Base-by-base conservation (phyloP, 2,329 filamentous ascomycete genomes). In the Aspergillus tamarii region DNA sequence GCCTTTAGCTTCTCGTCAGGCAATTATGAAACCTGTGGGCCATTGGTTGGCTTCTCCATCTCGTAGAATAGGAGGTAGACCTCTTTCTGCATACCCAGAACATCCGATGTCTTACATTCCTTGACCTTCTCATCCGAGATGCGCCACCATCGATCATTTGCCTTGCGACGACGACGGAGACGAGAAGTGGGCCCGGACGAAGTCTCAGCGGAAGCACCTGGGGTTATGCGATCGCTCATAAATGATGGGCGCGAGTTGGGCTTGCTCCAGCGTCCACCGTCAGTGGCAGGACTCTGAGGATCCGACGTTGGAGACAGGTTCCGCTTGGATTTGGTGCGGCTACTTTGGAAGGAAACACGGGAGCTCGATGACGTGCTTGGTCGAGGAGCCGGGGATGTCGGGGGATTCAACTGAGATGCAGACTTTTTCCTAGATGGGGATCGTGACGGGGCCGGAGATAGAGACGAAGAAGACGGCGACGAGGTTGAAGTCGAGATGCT, bases 51-150 rank as follows among this genome's bases (percentile, higher is more conserved):
- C 69, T 83, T 84, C 67, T 94, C 91, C 71, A 96, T 81, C 82
- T 98, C 94, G 78, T 99, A 99, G 77, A 99, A 99, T 58, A 99
- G 79, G 75, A 99, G 82, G 77, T 99, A 99, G 0, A 98, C 94
- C 78, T 99, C 95, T 72, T 90, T 90, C 79, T 97, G 93, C 93
- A 97, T 97, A 9, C 89, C 88, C 63, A 99, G 78, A 8, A 99
- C 93, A 70, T 99, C 95, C 60, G 85, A 88, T 7, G 94, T 98
- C 82, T 94, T 97, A 69, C 93, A 91, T 79, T 98, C 94, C 75
- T 94, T 95, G 72, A 98, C 88, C 79, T 96, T 97, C 69, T 99
- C 95, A 76, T 99, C 95, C 68, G 94, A 97, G 69, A 99, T 96
- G 41, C 95, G 88, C 95, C 95, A 99, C 95, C 95, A 99, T 46